A percentile compares a stretch with the other conserved stretches of the same genome.
Evolutionary conservation across 176 grass and related monocot species (phyloP).

Genomic region (Oryza rufipogon): DNA sequence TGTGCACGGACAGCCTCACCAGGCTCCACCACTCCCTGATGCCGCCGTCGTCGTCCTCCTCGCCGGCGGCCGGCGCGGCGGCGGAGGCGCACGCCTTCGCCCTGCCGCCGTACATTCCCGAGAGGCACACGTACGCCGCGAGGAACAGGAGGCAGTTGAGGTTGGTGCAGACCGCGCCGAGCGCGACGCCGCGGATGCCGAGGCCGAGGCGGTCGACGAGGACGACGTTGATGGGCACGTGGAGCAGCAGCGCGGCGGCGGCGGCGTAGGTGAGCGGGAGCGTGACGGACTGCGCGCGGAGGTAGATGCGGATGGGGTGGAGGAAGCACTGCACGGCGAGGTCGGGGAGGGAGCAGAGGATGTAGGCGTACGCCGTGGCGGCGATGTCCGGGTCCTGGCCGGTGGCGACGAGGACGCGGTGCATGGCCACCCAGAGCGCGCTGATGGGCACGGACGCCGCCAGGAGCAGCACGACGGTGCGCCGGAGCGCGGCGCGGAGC

Average conservation of each 20-base stretch:
- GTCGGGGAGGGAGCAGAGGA: constrained; percentile 83
- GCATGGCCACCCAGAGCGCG: constrained; percentile 74
- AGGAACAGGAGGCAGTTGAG: constrained; percentile 78
- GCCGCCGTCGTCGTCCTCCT: neutral
- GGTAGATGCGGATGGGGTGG: constrained; percentile 92
- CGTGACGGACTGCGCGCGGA: constrained; percentile 83
- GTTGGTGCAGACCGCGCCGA: constrained; percentile 76
- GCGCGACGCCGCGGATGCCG: constrained; percentile 76
- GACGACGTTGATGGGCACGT: constrained; percentile 71
- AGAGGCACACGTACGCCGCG: constrained; percentile 61
- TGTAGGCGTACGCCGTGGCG: constrained; percentile 61
- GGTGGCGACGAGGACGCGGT: constrained; percentile 53
- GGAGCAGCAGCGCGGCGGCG: constrained; percentile 60
- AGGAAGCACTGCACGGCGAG: constrained; percentile 79
- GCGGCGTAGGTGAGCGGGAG: constrained; percentile 86
- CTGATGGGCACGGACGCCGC: constrained; percentile 63
- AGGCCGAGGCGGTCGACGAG: constrained; percentile 66
- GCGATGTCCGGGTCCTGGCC: constrained; percentile 78
- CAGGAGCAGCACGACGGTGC: constrained; percentile 68
- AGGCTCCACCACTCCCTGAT: constrained; percentile 59
- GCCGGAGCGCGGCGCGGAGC: constrained; percentile 61
- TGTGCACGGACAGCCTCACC: constrained; percentile 69
- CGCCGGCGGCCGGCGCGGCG: neutral
- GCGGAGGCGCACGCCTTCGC: neutral
- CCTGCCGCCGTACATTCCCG: constrained; percentile 46